Evolutionary conservation across 2,329 filamentous ascomycete species (phyloP).

Genomic region (Fusarium circinatum): DNA sequence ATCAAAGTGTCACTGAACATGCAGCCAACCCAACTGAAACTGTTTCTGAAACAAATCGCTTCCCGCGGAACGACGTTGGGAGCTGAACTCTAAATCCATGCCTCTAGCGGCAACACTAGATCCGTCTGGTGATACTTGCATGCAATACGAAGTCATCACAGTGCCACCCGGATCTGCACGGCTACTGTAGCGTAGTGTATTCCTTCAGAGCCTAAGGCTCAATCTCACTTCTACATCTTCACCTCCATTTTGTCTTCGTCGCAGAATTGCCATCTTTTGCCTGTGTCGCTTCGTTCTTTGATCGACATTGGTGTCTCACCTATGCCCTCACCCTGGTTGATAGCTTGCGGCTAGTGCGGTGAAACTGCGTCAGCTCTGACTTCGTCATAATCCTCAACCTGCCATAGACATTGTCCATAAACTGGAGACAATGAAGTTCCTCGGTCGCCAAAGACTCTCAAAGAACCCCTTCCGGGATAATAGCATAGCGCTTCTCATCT

Average conservation of each 20-base stretch:
- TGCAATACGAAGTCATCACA: slow-evolving; percentile 4
- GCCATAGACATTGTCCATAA: neutral
- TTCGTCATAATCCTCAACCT: neutral
- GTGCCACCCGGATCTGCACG: neutral
- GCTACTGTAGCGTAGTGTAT: neutral
- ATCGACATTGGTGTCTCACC: neutral
- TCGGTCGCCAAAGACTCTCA: neutral
- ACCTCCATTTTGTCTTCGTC: neutral
- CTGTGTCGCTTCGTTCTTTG: neutral
- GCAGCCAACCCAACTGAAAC: neutral
- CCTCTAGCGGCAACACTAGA: neutral
- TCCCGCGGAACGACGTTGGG: neutral
- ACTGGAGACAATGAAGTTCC: slow-evolving; percentile 21
- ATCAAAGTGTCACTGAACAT: neutral
- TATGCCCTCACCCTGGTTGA: neutral
- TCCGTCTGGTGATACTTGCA: neutral
- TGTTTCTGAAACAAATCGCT: neutral
- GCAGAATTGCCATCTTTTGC: neutral
- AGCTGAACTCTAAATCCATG: slow-evolving; percentile 1
- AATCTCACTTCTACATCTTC: neutral
- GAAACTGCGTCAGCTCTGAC: neutral
- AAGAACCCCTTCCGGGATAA: slow-evolving; percentile 7
- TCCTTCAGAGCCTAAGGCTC: neutral
- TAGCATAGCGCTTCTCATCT: slow-evolving; percentile 4
- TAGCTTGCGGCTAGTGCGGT: neutral